Percentiles rank a stretch among this genome's conserved stretches.
Conservation (phyloP, 2,329 filamentous ascomycete genomes). For the Cordyceps cateniannulata region DNA sequence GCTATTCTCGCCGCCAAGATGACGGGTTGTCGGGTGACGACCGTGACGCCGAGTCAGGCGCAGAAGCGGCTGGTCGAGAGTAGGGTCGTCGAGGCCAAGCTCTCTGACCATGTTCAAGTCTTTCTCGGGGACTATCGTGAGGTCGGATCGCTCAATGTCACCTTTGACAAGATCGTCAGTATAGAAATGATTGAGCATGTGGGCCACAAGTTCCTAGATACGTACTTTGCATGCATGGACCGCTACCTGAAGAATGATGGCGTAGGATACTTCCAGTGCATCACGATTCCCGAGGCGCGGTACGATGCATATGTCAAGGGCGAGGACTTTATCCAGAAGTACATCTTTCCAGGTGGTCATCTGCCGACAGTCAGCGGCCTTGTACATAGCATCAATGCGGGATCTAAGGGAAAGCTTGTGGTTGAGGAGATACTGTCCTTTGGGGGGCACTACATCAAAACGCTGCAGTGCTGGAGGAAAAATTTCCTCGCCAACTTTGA, state of each 20-base stretch:
- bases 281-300: slow-evolving; percentile 66
- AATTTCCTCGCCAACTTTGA: slow-evolving; percentile 59
- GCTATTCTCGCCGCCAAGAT: slow-evolving; percentile 60
- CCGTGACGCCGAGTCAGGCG: slow-evolving; percentile 60
- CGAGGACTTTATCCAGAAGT: slow-evolving; percentile 69
- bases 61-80: slow-evolving; percentile 63
- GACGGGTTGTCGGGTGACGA: slow-evolving; percentile 65
- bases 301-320: slow-evolving; percentile 60
- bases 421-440: slow-evolving; percentile 66
- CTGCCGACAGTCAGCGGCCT: slow-evolving; percentile 54
- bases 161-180: slow-evolving; percentile 65
- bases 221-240: slow-evolving; percentile 61
- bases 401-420: slow-evolving; percentile 55
- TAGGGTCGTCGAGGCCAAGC: slow-evolving; percentile 55
- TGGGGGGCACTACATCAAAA: slow-evolving; percentile 66
- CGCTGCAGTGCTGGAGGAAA: slow-evolving; percentile 61
- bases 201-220: slow-evolving; percentile 58
- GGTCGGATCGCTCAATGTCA: slow-evolving; percentile 42
- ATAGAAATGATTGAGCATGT: slow-evolving; percentile 77
- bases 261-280: slow-evolving; percentile 67
- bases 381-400: slow-evolving; percentile 51
- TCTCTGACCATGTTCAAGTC: slow-evolving; percentile 54
- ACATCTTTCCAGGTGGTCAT: slow-evolving; percentile 73
- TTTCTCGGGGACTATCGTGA: slow-evolving; percentile 62
- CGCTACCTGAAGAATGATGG: slow-evolving; percentile 59